Base-by-base conservation (phyloP, 345 rosid genomes). In the Eucalyptus pauciflora region DNA sequence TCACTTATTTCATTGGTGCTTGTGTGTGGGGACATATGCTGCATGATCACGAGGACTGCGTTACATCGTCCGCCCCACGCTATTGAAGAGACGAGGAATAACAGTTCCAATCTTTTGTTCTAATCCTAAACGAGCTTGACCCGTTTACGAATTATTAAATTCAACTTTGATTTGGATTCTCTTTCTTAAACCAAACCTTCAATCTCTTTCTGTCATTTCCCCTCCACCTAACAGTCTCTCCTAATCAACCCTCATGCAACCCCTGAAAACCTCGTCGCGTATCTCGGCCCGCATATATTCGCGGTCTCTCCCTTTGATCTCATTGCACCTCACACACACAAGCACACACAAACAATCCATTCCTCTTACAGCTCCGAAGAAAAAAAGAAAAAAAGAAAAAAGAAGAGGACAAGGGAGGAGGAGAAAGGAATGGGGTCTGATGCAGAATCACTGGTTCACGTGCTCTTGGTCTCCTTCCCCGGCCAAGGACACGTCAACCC, bases 401-500 rank as follows among this genome's bases (percentile, higher is more conserved):
- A 29, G 69, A 27, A 62, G 67, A 60, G n/a, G 67, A 60, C 13
- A 60, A 86, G 41, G 51, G 31, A 12, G 27, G 27, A 29, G 33
- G 15, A 85, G n/a, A 85, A 51, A 18, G 27, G 49, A 14, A 95
- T 95, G 95, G 94, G 86, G 18, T 80, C 93, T 31, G 88, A 76
- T 20, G 27, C 83, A 76, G 46, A 92, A 71, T 86, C 94, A 10
- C 92, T 88, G 48, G 91, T 93, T 89, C 99, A 97, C 90, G 94
- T 97, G 13, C 87, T 97, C 88, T 93, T 97, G 5, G 94, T 97
- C 60, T 95, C 98, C 3, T 97, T 96, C 92, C 95, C 96, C 2
- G 99, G 94, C 25, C 98, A 97, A 90, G 99, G 98, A 85, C 98
- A 97, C 58, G 94, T 96, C 5, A 97, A 94, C 90, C 98, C 99